phyloP scores from a whole-genome alignment of 768 basidiomycete genomes.

The Roridomyces roridus region DNA sequence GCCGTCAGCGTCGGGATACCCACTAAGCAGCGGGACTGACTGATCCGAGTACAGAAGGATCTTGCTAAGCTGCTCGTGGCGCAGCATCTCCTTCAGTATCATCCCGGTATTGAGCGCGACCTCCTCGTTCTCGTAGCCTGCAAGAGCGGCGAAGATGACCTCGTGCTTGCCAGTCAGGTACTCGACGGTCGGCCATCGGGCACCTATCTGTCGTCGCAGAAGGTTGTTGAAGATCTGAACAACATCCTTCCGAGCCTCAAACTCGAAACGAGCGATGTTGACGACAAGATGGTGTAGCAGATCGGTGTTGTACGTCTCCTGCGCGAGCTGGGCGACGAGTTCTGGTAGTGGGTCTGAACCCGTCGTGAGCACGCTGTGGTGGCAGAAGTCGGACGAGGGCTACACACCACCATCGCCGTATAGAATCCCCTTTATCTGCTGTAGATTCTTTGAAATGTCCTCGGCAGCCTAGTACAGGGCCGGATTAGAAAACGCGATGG shows the following conservation, averaged over 20 bases:
- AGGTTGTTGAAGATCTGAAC: constrained; percentile 92
- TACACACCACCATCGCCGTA: constrained; percentile 85
- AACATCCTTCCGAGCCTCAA: constrained; percentile 89
- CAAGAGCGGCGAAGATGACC: constrained; percentile 80
- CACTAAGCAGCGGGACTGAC: constrained; percentile 55
- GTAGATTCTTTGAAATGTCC: constrained; percentile 87
- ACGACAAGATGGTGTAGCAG: constrained; percentile 81
- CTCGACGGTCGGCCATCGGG: constrained; percentile 95
- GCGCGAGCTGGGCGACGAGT: constrained; percentile 90
- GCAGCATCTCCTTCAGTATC: constrained; percentile 96
- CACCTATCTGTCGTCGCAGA: constrained; percentile 88
- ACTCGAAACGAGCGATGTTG: constrained; percentile 88
- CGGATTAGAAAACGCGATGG: constrained; percentile 13
- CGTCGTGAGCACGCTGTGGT: constrained; percentile 10
- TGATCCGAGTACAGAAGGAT: constrained; percentile 92
- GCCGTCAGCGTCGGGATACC: constrained; percentile 13
- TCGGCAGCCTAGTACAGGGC: constrained; percentile 71
- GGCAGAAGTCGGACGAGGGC: background rate
- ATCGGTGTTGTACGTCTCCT: constrained; percentile 94
- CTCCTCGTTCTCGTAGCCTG: constrained; percentile 95
- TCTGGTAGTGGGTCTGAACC: constrained; percentile 82
- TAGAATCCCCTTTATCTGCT: constrained; percentile 88
- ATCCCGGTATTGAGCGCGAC: constrained; percentile 97
- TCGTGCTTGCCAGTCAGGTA: constrained; percentile 82
- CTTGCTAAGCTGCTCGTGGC: constrained; percentile 90